phyloP scores from a whole-genome alignment of 805 yeast genomes.

The Schizosaccharomyces lindneri region DNA sequence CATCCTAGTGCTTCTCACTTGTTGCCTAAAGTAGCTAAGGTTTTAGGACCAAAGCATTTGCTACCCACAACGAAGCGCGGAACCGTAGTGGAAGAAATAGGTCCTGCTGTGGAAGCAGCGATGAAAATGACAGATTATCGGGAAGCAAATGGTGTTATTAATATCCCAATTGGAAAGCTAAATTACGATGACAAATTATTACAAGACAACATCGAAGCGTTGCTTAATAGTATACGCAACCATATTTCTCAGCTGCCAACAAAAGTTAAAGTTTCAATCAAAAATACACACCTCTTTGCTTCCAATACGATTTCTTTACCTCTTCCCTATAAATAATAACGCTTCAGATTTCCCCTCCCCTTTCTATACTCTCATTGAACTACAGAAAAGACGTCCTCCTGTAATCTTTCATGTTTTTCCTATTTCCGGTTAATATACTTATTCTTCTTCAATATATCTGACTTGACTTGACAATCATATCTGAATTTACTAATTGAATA shows the following conservation, averaged over 20 bases:
- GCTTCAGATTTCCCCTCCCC: no score
- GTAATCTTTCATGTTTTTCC: no score
- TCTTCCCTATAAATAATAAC: not conserved
- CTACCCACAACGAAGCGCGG: constrained; percentile 76
- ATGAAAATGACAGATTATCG: not conserved
- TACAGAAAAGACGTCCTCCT: no score
- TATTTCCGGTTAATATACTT: no score
- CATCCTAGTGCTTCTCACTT: constrained; percentile 55
- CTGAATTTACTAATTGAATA: no score
- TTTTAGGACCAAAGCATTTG: constrained; percentile 67
- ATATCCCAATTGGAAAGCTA: not conserved
- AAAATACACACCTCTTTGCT: not conserved
- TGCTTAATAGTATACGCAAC: not conserved
- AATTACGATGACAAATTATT: not conserved
- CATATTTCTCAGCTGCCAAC: not conserved
- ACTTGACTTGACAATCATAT: no score
- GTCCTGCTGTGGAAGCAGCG: not conserved
- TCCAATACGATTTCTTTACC: not conserved
- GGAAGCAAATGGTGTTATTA: not conserved
- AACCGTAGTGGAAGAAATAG: constrained; percentile 25
- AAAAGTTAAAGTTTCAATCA: not conserved
- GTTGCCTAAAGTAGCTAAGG: constrained; percentile 44
- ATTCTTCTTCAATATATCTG: no score
- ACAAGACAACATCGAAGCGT: not conserved
- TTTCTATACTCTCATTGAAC: no score